phyloP scores from a whole-genome alignment of 2,329 filamentous ascomycete species.

The Beauveria bassiana region DNA sequence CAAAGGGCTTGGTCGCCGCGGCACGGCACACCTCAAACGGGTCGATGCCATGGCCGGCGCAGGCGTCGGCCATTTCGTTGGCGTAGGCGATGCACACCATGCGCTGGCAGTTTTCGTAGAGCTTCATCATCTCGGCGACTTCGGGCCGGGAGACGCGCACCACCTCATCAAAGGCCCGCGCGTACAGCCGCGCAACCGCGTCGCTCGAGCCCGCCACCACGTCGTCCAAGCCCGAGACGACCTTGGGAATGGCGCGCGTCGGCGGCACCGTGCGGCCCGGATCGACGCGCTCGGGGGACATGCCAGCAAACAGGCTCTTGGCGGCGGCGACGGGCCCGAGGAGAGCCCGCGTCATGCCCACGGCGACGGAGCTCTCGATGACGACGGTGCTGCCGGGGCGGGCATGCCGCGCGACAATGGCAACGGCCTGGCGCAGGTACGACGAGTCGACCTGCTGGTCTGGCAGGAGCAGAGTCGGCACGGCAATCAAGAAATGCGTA shows the following conservation, averaged over 20 bases:
- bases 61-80: conserved; percentile 51
- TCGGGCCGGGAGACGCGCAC: conserved; percentile 43
- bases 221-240: conserved; percentile 44
- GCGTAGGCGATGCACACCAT: conserved; percentile 48
- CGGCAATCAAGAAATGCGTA: conserved; percentile 46
- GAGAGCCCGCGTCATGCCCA: conserved; percentile 45
- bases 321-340: conserved; percentile 36
- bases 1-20: conserved; percentile 45
- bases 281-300: conserved; percentile 47
- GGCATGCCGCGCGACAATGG: conserved; percentile 32
- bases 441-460: conserved; percentile 41
- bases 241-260: conserved; percentile 39
- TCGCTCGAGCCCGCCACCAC: conserved; percentile 36
- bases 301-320: conserved; percentile 37
- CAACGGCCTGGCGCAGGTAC: conserved; percentile 36
- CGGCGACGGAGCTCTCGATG: conserved; percentile 46
- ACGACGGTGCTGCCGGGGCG: conserved; percentile 39
- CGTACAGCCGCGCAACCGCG: conserved; percentile 37
- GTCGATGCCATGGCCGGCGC: conserved; percentile 35
- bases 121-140: conserved; percentile 50
- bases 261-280: conserved; percentile 37
- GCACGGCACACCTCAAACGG: conserved; percentile 42
- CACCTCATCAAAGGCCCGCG: conserved; percentile 37
- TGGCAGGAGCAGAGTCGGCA: conserved; percentile 41
- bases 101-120: conserved; percentile 51